These are phyloP conservation scores for Avena atlantica DNA, from an alignment of 176 grass and related monocot species.

Conservation along the genomic window DNA sequence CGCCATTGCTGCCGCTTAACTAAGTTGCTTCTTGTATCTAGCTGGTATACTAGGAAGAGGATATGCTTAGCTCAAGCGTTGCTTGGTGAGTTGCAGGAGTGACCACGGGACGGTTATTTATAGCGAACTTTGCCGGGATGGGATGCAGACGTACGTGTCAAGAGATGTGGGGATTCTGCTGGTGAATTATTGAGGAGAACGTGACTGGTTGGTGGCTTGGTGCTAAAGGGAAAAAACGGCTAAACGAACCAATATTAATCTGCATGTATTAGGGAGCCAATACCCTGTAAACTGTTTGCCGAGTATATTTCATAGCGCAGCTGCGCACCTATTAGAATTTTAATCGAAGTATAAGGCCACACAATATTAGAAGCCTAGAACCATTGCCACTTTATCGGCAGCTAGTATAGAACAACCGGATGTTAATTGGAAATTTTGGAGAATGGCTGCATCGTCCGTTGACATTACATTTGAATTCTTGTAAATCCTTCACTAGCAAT, in stretches of 20 bases:
- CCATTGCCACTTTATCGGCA: too few species aligned
- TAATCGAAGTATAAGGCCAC: not conserved
- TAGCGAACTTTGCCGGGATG: slow-evolving; percentile 18
- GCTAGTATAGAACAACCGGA: not conserved
- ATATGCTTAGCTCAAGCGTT: slow-evolving; percentile 40
- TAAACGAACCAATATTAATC: not conserved
- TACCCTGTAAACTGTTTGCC: not conserved
- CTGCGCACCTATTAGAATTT: not conserved
- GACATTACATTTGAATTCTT: too few species aligned
- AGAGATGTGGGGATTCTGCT: slow-evolving; percentile 35
- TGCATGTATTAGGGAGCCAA: not conserved
- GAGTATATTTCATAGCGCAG: slow-evolving; percentile 4
- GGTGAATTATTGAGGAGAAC: slow-evolving; percentile 54
- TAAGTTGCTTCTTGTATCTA: slow-evolving; percentile 1
- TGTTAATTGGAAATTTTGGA: not conserved
- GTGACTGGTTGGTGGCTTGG: slow-evolving; percentile 48
- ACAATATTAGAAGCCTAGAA: not conserved
- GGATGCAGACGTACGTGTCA: slow-evolving; percentile 32
- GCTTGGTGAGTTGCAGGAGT: slow-evolving; percentile 47
- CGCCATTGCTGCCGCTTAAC: slow-evolving; percentile 38
- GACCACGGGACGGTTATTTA: slow-evolving; percentile 36
- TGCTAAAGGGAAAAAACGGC: slow-evolving; percentile 14
- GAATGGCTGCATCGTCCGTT: not conserved
- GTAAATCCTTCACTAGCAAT: too few species aligned
- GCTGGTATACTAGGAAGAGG: not conserved